phyloP scores from a whole-genome alignment of 257 asterid species.

The Catharanthus roseus region DNA sequence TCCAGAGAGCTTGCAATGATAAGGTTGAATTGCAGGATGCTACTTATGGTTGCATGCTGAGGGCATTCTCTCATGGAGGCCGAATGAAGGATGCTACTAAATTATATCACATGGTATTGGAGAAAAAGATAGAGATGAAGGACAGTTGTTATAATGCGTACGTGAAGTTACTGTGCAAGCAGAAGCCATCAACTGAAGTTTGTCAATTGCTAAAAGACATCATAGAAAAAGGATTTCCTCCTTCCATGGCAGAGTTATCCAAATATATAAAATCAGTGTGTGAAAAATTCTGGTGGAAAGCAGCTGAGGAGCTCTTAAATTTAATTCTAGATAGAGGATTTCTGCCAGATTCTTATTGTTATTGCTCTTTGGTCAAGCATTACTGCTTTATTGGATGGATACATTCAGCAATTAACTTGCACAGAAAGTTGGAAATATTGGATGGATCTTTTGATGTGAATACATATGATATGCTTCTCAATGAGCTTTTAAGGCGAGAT shows the following conservation, averaged over 20 bases:
- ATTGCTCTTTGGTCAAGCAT: conserved; percentile 44
- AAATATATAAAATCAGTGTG: conserved; percentile 37
- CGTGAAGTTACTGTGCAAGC: conserved; percentile 45
- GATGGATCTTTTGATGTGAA: conserved; percentile 35
- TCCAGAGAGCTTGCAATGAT: conserved; percentile 34
- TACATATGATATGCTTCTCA: conserved; percentile 42
- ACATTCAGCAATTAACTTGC: conserved; percentile 54
- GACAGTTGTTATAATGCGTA: conserved; percentile 43
- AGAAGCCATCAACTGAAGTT: conserved; percentile 43
- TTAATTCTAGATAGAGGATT: conserved; percentile 37
- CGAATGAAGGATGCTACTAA: conserved; percentile 44
- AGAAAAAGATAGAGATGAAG: conserved; percentile 25
- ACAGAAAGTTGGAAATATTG: conserved; percentile 38
- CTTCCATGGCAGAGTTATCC: conserved; percentile 35
- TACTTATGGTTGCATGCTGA: conserved; percentile 53
- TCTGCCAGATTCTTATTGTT: conserved; percentile 43
- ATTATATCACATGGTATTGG: conserved; percentile 29
- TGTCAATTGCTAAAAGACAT: conserved; percentile 46
- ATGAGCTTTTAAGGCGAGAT: conserved; percentile 34
- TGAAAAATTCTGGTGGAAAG: conserved; percentile 43
- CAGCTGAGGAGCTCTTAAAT: conserved; percentile 52
- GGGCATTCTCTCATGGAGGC: conserved; percentile 43
- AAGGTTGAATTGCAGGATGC: conserved; percentile 30
- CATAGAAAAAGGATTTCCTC: conserved; percentile 31
- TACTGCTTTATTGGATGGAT: conserved; percentile 43